These are phyloP conservation scores for Penicillium sp. DNA, from an alignment of 2,329 filamentous ascomycete species.

Conservation along the genomic window DNA sequence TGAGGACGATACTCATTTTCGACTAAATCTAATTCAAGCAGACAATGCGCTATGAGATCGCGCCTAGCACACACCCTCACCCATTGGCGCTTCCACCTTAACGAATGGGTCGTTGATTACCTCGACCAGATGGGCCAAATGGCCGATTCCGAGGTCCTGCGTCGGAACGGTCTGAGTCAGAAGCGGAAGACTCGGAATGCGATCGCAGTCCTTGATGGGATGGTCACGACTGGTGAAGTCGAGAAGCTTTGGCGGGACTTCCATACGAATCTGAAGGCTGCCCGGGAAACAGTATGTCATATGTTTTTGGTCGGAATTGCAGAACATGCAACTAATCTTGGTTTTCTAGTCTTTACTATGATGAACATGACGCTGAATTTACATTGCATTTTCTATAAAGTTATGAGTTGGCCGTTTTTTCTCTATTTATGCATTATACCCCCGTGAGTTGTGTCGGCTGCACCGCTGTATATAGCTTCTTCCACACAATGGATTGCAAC, in stretches of 20 bases:
- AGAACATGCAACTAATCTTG: background rate
- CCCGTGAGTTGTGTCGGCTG: background rate
- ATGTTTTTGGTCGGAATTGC: background rate
- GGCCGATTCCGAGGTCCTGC: slow-evolving; percentile 56
- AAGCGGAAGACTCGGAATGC: slow-evolving; percentile 62
- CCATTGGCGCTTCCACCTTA: slow-evolving; percentile 76
- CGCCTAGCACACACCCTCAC: slow-evolving; percentile 69
- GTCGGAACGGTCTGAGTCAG: slow-evolving; percentile 62
- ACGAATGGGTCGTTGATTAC: slow-evolving; percentile 66
- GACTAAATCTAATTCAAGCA: slow-evolving; percentile 9
- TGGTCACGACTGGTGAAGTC: slow-evolving; percentile 62
- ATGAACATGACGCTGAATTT: background rate
- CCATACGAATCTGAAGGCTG: slow-evolving; percentile 60
- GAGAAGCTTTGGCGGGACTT: slow-evolving; percentile 66
- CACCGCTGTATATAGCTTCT: background rate
- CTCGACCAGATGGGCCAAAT: slow-evolving; percentile 62
- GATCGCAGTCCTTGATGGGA: slow-evolving; percentile 63
- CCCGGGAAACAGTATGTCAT: slow-evolving; percentile 51
- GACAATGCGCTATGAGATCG: slow-evolving; percentile 63
- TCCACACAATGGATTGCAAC: background rate
- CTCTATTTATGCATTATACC: background rate
- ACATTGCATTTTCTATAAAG: background rate
- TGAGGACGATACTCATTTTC: background rate
- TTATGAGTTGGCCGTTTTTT: background rate
- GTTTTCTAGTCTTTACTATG: slow-evolving; percentile 13